phyloP scores from a whole-genome alignment of 2,329 filamentous ascomycete species.

The Rhynchosporium graminicola region DNA sequence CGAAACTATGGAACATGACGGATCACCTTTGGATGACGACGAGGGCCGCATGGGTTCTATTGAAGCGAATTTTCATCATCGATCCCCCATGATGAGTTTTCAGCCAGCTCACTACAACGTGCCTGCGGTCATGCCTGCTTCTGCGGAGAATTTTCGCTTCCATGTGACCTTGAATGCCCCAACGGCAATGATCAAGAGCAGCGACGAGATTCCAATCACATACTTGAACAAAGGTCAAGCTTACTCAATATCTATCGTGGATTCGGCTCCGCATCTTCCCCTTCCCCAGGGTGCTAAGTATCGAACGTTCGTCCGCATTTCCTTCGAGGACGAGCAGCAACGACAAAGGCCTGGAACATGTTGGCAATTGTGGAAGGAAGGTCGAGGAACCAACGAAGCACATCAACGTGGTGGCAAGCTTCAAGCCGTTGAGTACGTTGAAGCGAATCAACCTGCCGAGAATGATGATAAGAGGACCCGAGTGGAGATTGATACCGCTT shows the following conservation, averaged over 20 bases:
- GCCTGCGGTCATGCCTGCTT: slow-evolving; percentile 51
- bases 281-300: slow-evolving; percentile 67
- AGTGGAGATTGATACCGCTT: slow-evolving; percentile 72
- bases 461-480: slow-evolving; percentile 67
- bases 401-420: slow-evolving; percentile 91
- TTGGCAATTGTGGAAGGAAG: slow-evolving; percentile 96
- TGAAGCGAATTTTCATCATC: slow-evolving; percentile 62
- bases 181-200: slow-evolving; percentile 91
- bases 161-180: slow-evolving; percentile 89
- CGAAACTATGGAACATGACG: slow-evolving; percentile 76
- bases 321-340: slow-evolving; percentile 95
- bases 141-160: slow-evolving; percentile 78
- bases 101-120: slow-evolving; percentile 53
- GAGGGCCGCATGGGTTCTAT: slow-evolving; percentile 57
- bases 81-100: slow-evolving; percentile 60
- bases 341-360: slow-evolving; percentile 78
- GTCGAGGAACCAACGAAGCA: slow-evolving; percentile 90
- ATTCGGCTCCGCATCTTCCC: slow-evolving; percentile 66
- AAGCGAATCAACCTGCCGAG: slow-evolving; percentile 58
- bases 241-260: slow-evolving; percentile 82
- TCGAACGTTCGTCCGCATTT: slow-evolving; percentile 89
- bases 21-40: slow-evolving; percentile 63
- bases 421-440: slow-evolving; percentile 93
- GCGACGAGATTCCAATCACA: slow-evolving; percentile 92
- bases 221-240: slow-evolving; percentile 98